Conservation (phyloP, 1,284 basidiomycete species). For the Ustilago nuda region DNA sequence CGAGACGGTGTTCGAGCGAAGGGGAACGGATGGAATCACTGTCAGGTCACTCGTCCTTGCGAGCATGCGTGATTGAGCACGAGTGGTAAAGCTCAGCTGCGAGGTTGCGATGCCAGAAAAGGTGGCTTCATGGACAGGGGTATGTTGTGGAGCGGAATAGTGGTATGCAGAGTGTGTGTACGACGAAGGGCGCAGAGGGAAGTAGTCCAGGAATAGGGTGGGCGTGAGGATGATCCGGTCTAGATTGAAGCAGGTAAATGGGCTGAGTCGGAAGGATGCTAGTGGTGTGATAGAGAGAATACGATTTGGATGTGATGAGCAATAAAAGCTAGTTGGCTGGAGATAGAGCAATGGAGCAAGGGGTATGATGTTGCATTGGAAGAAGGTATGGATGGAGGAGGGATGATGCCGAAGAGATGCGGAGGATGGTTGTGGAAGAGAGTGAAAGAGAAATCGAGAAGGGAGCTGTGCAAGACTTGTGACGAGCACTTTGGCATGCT, state of each 20-base stretch:
- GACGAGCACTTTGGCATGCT: constrained; percentile 8
- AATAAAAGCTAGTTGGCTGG: not conserved
- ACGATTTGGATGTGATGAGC: not conserved
- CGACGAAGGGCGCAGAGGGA: not conserved
- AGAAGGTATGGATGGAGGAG: not conserved
- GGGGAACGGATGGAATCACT: not conserved
- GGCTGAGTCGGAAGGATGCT: not conserved
- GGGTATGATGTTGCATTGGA: not conserved
- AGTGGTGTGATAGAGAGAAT: not conserved
- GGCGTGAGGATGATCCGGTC: not conserved
- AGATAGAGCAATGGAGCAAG: not conserved
- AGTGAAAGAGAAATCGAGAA: constrained; percentile 1
- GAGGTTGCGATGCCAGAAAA: not conserved
- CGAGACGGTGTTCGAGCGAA: not conserved
- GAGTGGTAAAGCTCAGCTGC: constrained; percentile 9
- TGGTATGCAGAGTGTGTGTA: not conserved
- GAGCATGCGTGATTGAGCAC: constrained; percentile 1
- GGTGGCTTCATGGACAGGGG: constrained; percentile 8
- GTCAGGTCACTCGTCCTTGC: not conserved
- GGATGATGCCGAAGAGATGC: constrained; percentile 1
- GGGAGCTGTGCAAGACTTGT: not conserved
- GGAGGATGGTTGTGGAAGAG: not conserved
- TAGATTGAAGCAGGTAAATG: not conserved
- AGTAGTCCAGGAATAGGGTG: not conserved
- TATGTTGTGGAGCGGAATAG: not conserved